Evolutionary conservation across 805 yeast genomes (phyloP).

Genomic region (Hanseniaspora opuntiae): DNA sequence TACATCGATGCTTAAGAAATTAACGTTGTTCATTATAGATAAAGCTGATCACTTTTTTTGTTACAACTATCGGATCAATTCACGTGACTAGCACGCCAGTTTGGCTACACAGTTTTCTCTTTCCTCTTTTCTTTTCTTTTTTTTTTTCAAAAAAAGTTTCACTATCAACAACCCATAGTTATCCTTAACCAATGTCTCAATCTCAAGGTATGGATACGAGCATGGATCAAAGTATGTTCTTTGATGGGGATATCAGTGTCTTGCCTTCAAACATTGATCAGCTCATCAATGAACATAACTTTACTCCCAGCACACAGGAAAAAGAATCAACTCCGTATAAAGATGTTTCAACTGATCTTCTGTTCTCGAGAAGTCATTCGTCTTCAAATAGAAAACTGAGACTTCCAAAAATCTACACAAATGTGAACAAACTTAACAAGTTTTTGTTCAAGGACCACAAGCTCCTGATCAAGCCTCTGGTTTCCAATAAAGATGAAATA

Average conservation of each 20-base stretch:
- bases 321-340: background rate
- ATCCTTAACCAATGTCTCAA: background rate
- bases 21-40: too few relatives aligned
- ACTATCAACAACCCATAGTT: background rate
- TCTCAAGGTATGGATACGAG: background rate
- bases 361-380: background rate
- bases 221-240: constrained; percentile 2
- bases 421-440: constrained; percentile 2
- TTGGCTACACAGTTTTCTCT: too few relatives aligned
- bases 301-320: background rate
- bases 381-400: background rate
- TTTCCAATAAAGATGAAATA: background rate
- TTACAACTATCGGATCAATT: too few relatives aligned
- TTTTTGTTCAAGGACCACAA: constrained; percentile 4
- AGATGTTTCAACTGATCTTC: constrained; percentile 1
- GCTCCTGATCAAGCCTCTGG: background rate
- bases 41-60: too few relatives aligned
- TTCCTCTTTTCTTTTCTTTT: background rate
- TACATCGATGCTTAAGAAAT: too few relatives aligned
- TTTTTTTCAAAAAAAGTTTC: too few relatives aligned
- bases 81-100: too few relatives aligned
- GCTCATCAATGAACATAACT: background rate
- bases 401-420: constrained; percentile 2
- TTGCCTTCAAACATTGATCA: background rate
- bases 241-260: constrained; percentile 7